Conservation (phyloP, 345 rosid genomes). For the Bretschneidera sinensis region DNA sequence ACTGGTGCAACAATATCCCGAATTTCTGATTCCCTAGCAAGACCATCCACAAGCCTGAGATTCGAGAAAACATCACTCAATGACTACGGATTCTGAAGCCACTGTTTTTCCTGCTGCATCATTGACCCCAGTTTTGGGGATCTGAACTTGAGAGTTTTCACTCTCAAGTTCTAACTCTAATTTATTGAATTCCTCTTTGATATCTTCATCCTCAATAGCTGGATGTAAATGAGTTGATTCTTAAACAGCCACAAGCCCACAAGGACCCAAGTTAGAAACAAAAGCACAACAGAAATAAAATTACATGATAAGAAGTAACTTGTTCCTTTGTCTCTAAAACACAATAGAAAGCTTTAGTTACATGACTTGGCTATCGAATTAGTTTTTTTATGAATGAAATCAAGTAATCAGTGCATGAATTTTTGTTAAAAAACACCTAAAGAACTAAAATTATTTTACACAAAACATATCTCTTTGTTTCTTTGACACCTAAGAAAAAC, state of each 20-base stretch:
- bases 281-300: too few species aligned
- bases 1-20: conserved; percentile 21
- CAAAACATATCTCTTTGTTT: too few species aligned
- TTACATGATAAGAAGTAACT: too few species aligned
- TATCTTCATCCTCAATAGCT: conserved; percentile 60
- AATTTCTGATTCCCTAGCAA: conserved; percentile 15
- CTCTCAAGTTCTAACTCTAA: conserved; percentile 56
- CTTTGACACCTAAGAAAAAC: too few species aligned
- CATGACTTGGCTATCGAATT: too few species aligned
- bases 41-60: conserved; percentile 45
- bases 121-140: conserved; percentile 2
- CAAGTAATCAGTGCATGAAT: too few species aligned
- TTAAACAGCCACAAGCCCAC: conserved; percentile 34
- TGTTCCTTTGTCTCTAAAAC: too few species aligned
- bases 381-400: too few species aligned
- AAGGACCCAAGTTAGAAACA: conserved; percentile 11
- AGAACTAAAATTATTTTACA: too few species aligned
- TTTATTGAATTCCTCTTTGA: conserved; percentile 68
- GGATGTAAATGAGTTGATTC: conserved; percentile 38
- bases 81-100: conserved; percentile 30
- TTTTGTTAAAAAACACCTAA: too few species aligned
- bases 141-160: too few species aligned
- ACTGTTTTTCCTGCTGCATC: conserved; percentile 19
- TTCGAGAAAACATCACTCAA: conserved; percentile 50
- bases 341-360: too few species aligned